Evolutionary conservation across 176 grass and related monocot genomes (phyloP), one percentile per base, ranked within the genome.

Genomic region (Themeda triandra): DNA sequence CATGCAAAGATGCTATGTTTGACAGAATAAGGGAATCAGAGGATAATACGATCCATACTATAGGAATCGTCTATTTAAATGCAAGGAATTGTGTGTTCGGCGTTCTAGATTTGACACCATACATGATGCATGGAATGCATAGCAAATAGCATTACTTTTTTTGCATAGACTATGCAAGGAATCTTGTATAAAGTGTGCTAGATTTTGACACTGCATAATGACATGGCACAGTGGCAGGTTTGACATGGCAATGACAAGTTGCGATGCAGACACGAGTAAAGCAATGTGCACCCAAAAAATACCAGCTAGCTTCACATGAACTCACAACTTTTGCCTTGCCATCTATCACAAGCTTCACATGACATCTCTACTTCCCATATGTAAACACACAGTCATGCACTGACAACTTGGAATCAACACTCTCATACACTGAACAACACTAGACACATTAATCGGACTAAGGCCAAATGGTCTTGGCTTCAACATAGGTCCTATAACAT

Each of bases 341-440:
- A 79, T 80, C 18, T 32, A 37, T 80, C 39, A 79, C 41, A 86
- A 13, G 29, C 40, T 64, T 65, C 28, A 86, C 6, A 62, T 71
- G 29, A 35, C 13, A 13, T 44, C 28, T 71, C 28, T 13, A 63
- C 23, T 28, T 86, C 31, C 10, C 40, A 63, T 79, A 48, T 73
- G 53, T 86, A 72, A 79, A 46, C 13, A 29, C 19, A 23, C 4
- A 49, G 49, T 53, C 40, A 75, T 78, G 35, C 39, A 68, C 17
- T 63, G 84, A 10, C 8, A 80, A 72, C 58, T 25, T 86, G 23
- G 75, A 29, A 64, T 35, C 60, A 64, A n/a, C 14, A 10, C 6
- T 71, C 31, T 49, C 4, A 1, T 80, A 19, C 13, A 80, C 29
- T 73, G 30, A 49, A 49, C 3, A 1, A n/a, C 21, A 58, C 21